Evolutionary conservation across 2,329 filamentous ascomycete species (phyloP).

Genomic region (Pezicula rhizophila): DNA sequence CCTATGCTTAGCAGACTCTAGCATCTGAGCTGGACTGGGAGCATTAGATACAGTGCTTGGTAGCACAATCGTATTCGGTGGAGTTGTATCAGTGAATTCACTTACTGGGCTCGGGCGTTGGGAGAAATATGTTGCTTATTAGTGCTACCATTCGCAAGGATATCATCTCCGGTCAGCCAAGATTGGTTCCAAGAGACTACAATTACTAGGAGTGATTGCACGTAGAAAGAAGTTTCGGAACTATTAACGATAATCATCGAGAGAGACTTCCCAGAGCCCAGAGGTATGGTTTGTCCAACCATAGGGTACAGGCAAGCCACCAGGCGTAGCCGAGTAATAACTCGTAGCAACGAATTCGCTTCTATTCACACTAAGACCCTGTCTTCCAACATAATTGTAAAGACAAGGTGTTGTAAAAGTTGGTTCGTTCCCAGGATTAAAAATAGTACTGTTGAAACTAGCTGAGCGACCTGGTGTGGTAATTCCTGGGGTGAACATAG

Average conservation of each 20-base stretch:
- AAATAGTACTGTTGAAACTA: slow-evolving; percentile 49
- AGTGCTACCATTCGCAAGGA: slow-evolving; percentile 57
- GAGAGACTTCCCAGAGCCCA: slow-evolving; percentile 49
- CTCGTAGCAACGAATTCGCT: slow-evolving; percentile 52
- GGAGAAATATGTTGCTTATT: slow-evolving; percentile 39
- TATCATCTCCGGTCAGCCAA: slow-evolving; percentile 60
- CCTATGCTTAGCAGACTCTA: too few species aligned
- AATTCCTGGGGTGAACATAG: slow-evolving; percentile 41
- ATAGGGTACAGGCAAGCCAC: slow-evolving; percentile 62
- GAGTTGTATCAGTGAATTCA: too few species aligned
- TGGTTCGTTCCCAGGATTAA: slow-evolving; percentile 41
- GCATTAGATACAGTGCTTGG: too few species aligned
- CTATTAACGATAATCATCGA: slow-evolving; percentile 44
- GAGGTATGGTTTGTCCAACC: slow-evolving; percentile 58
- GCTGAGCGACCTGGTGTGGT: slow-evolving; percentile 31
- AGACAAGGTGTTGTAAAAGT: slow-evolving; percentile 60
- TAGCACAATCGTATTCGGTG: too few species aligned
- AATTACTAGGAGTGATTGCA: slow-evolving; percentile 61
- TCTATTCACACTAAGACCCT: slow-evolving; percentile 53
- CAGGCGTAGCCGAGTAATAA: slow-evolving; percentile 48
- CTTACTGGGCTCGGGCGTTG: too few species aligned
- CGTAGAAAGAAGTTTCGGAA: slow-evolving; percentile 44
- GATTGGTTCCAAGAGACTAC: slow-evolving; percentile 53
- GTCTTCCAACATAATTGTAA: slow-evolving; percentile 60
- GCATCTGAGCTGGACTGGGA: too few species aligned